A percentile compares a stretch with the other conserved stretches of the same genome.
Conservation (phyloP, 345 rosid genomes). For the Populus pruinosa region DNA sequence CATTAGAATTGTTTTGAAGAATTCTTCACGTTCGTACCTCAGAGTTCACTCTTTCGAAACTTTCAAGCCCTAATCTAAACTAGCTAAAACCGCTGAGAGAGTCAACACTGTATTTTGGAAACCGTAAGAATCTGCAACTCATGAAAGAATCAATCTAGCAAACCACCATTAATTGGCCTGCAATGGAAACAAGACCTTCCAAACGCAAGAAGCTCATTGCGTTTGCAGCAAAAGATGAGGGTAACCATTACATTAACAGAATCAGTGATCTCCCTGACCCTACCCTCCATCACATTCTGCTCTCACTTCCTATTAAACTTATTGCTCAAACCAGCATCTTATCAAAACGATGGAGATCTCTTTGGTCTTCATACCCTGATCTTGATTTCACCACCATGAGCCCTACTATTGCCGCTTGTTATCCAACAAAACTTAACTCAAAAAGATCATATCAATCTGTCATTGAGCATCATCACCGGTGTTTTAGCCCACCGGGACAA, state of each 20-base stretch:
- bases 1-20: too few relatives aligned
- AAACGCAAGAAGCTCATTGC: conserved; percentile 44
- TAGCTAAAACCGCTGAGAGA: too few relatives aligned
- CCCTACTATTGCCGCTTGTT: background rate
- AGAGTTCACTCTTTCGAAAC: too few relatives aligned
- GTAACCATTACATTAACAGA: conserved; percentile 34
- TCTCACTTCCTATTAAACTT: conserved; percentile 49
- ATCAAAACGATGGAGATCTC: conserved; percentile 63
- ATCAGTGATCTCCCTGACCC: conserved; percentile 65
- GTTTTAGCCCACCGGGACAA: conserved; percentile 46
- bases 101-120: too few relatives aligned
- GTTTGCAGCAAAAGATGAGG: background rate
- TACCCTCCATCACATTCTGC: conserved; percentile 57
- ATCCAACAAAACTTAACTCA: background rate
- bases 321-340: conserved; percentile 53
- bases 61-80: too few relatives aligned
- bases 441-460: conserved; percentile 2
- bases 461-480: conserved; percentile 36
- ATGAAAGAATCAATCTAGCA: too few relatives aligned
- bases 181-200: conserved; percentile 71
- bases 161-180: background rate
- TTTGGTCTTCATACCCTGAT: conserved; percentile 79
- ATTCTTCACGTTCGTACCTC: too few relatives aligned
- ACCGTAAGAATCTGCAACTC: too few relatives aligned
- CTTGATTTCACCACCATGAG: conserved; percentile 69